These are phyloP conservation scores for Suhomyces choctaworum DNA, from an alignment of 1,139 yeast species.

Conservation along the genomic window DNA sequence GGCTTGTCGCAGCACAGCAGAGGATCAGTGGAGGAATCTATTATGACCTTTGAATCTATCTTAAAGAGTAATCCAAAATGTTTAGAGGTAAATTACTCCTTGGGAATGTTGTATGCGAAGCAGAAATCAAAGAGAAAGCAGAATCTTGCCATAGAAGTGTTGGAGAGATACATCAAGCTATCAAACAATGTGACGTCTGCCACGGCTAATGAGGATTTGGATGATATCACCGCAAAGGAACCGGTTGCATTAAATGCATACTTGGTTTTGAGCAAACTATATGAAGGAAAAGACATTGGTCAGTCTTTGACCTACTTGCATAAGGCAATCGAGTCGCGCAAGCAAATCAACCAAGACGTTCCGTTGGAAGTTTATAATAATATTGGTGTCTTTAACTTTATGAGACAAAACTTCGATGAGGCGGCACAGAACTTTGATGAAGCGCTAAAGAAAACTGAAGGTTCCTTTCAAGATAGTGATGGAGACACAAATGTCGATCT, in stretches of 20 bases:
- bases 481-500: conserved; percentile 30
- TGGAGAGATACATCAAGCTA: conserved; percentile 72
- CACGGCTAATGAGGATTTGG: conserved; percentile 26
- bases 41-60: conserved; percentile 77
- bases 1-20: conserved; percentile 83
- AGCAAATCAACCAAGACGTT: conserved; percentile 45
- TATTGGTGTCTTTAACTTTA: conserved; percentile 80
- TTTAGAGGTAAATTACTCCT: conserved; percentile 71
- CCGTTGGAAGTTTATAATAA: conserved; percentile 78
- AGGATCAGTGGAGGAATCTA: conserved; percentile 78
- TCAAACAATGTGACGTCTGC: conserved; percentile 47
- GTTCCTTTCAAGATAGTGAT: conserved; percentile 24
- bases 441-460: conserved; percentile 39
- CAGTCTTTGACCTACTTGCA: conserved; percentile 58
- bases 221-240: conserved; percentile 47
- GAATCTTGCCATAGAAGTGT: conserved; percentile 58
- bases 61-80: conserved; percentile 67
- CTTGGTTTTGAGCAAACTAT: conserved; percentile 62
- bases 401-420: conserved; percentile 55
- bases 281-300: conserved; percentile 61
- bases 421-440: conserved; percentile 45
- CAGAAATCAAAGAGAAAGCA: conserved; percentile 34
- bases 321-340: conserved; percentile 56
- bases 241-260: conserved; percentile 70
- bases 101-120: conserved; percentile 72